These are phyloP conservation scores for Pezicula radicicola DNA, from an alignment of 2,329 filamentous ascomycete species.

Conservation along the genomic window DNA sequence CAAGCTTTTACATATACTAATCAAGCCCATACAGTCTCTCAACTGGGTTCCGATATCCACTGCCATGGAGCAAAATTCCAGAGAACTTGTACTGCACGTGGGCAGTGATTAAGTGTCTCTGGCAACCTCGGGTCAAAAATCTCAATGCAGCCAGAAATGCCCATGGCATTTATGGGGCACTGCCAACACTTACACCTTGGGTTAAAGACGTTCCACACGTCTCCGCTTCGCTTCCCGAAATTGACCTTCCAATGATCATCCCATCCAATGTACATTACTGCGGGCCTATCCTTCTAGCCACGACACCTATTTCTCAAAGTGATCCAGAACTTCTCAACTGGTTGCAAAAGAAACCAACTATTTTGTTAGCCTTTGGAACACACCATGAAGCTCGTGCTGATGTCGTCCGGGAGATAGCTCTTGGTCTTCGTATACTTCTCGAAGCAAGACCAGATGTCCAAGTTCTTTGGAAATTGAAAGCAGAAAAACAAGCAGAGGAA, in stretches of 20 bases:
- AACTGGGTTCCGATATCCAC: slow-evolving; percentile 40
- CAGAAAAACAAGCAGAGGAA: neutral
- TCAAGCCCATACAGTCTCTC: slow-evolving; percentile 29
- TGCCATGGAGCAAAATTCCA: slow-evolving; percentile 38
- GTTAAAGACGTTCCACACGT: slow-evolving; percentile 13
- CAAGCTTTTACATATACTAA: neutral
- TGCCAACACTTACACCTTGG: slow-evolving; percentile 1
- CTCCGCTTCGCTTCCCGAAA: slow-evolving; percentile 9
- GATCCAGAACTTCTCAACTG: slow-evolving; percentile 38
- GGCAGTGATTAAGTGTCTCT: neutral
- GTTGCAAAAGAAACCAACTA: slow-evolving; percentile 36
- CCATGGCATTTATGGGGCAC: slow-evolving; percentile 13
- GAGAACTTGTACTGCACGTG: slow-evolving; percentile 32
- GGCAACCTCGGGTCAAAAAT: neutral
- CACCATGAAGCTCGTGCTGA: neutral
- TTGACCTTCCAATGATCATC: slow-evolving; percentile 29
- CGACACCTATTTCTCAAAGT: slow-evolving; percentile 28
- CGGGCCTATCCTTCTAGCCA: slow-evolving; percentile 39
- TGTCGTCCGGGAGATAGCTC: slow-evolving; percentile 35
- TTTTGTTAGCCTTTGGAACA: slow-evolving; percentile 45
- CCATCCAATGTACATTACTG: slow-evolving; percentile 37
- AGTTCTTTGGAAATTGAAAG: slow-evolving; percentile 30
- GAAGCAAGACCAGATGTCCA: slow-evolving; percentile 20
- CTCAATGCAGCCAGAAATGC: slow-evolving; percentile 11
- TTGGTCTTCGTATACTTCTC: slow-evolving; percentile 32